These are phyloP conservation scores for Craterostigma plantagineum DNA, from an alignment of 257 asterid genomes.

Conservation along the genomic window DNA sequence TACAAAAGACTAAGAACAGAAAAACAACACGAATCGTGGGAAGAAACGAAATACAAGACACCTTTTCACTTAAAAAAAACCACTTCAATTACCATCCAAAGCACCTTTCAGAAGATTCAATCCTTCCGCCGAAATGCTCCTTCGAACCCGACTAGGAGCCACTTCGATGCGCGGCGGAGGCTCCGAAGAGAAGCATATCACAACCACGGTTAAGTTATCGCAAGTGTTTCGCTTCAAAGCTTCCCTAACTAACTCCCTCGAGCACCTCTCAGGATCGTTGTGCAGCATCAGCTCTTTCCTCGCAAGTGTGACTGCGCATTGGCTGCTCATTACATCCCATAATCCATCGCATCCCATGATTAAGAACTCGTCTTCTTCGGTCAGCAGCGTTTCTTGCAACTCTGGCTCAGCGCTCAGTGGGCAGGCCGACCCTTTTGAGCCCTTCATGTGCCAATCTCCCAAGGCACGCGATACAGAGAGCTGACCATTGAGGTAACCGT, in stretches of 20 bases:
- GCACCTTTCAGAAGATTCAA: constrained; percentile 70
- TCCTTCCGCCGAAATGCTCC: constrained; percentile 83
- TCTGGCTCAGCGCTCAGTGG: constrained; percentile 88
- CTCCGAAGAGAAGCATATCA: constrained; percentile 70
- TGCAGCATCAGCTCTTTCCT: constrained; percentile 80
- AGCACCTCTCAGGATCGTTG: constrained; percentile 78
- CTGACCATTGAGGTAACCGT: constrained; percentile 83
- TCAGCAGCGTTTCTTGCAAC: constrained; percentile 41
- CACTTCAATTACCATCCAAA: constrained; percentile 25
- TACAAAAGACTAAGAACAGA: too few species aligned
- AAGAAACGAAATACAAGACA: neutral
- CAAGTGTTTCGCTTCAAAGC: constrained; percentile 74
- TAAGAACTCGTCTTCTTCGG: constrained; percentile 80
- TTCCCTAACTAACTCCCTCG: constrained; percentile 67
- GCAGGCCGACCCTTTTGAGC: constrained; percentile 51
- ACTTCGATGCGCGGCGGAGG: constrained; percentile 72
- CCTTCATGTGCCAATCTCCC: constrained; percentile 98
- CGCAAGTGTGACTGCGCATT: constrained; percentile 70
- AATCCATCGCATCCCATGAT: constrained; percentile 88
- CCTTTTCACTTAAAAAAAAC: too few species aligned
- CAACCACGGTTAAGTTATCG: constrained; percentile 63
- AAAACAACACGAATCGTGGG: too few species aligned
- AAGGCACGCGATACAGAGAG: constrained; percentile 80
- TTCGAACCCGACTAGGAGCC: constrained; percentile 27
- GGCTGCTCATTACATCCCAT: constrained; percentile 97